phyloP scores from a whole-genome alignment of 352 stramenopile species.

The Globisporangium canariense region DNA sequence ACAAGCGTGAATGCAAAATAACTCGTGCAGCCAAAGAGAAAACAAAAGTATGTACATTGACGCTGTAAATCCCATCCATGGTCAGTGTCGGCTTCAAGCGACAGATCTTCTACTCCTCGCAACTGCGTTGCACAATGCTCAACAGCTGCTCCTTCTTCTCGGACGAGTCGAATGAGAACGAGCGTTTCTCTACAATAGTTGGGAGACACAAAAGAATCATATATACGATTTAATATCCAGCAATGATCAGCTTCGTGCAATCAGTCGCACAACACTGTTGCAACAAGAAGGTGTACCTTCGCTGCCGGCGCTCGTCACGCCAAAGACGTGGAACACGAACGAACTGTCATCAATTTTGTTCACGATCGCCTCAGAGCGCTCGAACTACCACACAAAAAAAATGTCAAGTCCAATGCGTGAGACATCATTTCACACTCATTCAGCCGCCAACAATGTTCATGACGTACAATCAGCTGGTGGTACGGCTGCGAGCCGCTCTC shows the following conservation, averaged over 20 bases:
- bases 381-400: constrained; percentile 40
- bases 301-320: constrained; percentile 36
- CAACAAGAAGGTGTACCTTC: constrained; percentile 29
- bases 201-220: constrained; percentile 1
- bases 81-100: background rate
- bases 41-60: constrained; percentile 5
- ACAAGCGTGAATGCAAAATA: background rate
- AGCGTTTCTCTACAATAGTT: constrained; percentile 47
- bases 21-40: background rate
- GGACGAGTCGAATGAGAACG: constrained; percentile 56
- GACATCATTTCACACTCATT: too few species aligned
- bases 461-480: constrained; percentile 61
- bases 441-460: background rate
- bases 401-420: too few species aligned
- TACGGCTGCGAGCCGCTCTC: constrained; percentile 46
- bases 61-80: background rate
- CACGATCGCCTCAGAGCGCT: constrained; percentile 49
- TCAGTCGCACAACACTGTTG: too few species aligned
- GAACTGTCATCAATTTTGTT: constrained; percentile 61
- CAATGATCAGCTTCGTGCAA: background rate
- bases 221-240: background rate
- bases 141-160: constrained; percentile 54
- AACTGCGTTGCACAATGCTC: constrained; percentile 43
- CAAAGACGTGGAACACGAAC: constrained; percentile 62
- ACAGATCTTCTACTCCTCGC: constrained; percentile 11